A percentile compares a stretch with the other conserved stretches of the same genome.
phyloP scores from a whole-genome alignment of 108 stramenopile species.

The Nitzschia inconspicua region DNA sequence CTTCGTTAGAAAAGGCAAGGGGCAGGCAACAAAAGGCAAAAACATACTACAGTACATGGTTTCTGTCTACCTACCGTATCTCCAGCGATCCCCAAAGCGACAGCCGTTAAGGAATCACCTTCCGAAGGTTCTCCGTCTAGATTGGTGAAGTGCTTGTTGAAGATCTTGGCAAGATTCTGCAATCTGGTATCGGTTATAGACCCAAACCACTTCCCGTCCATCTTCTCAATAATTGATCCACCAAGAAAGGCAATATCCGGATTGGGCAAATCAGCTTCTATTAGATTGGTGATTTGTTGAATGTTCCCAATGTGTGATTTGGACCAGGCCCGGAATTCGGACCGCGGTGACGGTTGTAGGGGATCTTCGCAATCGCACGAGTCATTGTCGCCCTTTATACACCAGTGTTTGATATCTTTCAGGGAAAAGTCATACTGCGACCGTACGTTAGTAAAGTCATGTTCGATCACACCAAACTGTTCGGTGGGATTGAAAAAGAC shows the following conservation, averaged over 20 bases:
- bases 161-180: conserved; percentile 7
- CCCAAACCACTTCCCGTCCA: conserved; percentile 82
- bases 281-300: conserved; percentile 1
- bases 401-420: conserved; percentile 68
- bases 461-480: conserved; percentile 44
- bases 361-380: conserved; percentile 79
- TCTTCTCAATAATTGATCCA: conserved; percentile 74
- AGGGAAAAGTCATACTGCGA: conserved; percentile 61
- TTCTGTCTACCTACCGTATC: conserved; percentile 47
- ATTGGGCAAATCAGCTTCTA: conserved; percentile 2
- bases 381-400: conserved; percentile 52
- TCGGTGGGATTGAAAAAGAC: conserved; percentile 51
- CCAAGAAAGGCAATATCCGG: conserved; percentile 81
- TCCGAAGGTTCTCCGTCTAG: neutral
- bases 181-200: conserved; percentile 14
- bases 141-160: conserved; percentile 22
- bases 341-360: conserved; percentile 38
- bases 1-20: neutral
- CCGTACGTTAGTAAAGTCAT: conserved; percentile 48
- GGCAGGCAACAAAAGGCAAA: neutral
- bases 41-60: too few species aligned
- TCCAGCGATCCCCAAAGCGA: conserved; percentile 65
- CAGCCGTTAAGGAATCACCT: conserved; percentile 18
- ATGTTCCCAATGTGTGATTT: conserved; percentile 54
- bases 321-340: conserved; percentile 54